Evolutionary conservation across 2,329 filamentous ascomycete species (phyloP), one percentile per base, ranked within the genome.

Genomic region (Fusarium oxysporum): DNA sequence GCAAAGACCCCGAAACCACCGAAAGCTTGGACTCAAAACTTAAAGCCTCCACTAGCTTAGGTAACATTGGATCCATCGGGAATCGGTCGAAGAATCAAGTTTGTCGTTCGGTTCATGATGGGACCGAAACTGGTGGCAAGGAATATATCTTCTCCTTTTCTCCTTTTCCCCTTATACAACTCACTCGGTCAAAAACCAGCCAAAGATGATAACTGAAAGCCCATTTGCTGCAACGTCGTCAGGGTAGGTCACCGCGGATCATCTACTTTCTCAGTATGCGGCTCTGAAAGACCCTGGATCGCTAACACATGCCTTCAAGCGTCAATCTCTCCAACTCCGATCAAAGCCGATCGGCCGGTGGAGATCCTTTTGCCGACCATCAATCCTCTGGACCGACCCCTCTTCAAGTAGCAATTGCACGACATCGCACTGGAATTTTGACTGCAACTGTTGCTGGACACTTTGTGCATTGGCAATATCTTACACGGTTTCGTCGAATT

Each of bases 381-480:
- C 71, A 68, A 68, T 71, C 66, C 75, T 75, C 72, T 73, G 62
- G 68, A 37, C 76, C 74, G 70, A 78, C 75, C 72, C 76, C 76
- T 78, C 76, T 78, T 62, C 71, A 76, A 61, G 51, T 67, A 32
- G 62, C 70, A 30, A 65, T 77, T 51, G 70, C 68, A 66, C 67
- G 70, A 54, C 71, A 76, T 58, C 73, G 75, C 43, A 76, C 67
- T 58, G 68, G 70, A 38, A 66, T 78, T 65, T 48, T 78, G 32
- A 66, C 75, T 30, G 68, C 72, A 37, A 77, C 76, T 37, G 67
- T 78, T 41, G 60, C 72, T 60, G 67, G 75, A 33, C 76, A 78
- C 65, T 78, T 78, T 47, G 68, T 68, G 32, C 72, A 77, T 57
- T 78, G 75, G 65, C 75, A 78, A 54, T 78, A 76, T 65, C 58